Conservation (phyloP, 352 stramenopile species). For the Phytophthora ramorum region DNA sequence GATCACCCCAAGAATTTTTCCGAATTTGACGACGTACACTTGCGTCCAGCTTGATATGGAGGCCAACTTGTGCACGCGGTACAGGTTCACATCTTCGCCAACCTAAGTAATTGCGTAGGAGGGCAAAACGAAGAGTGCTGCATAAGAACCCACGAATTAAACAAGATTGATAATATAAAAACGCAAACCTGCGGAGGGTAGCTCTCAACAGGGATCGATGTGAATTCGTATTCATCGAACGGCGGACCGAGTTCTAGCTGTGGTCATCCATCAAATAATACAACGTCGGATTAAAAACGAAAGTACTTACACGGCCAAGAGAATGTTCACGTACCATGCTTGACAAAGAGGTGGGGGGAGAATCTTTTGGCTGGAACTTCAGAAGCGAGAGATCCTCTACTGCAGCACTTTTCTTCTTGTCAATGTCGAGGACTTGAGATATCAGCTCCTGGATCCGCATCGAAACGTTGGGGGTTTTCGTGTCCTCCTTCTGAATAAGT, state of each 20-base stretch:
- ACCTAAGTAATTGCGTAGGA: constrained; percentile 35
- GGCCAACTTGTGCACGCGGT: constrained; percentile 74
- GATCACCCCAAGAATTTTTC: constrained; percentile 70
- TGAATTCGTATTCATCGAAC: constrained; percentile 67
- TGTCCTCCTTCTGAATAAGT: constrained; percentile 49
- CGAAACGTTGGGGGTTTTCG: constrained; percentile 64
- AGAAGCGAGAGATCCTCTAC: constrained; percentile 77
- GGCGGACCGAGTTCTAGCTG: constrained; percentile 77
- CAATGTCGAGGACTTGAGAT: constrained; percentile 66
- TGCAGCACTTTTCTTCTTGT: constrained; percentile 65
- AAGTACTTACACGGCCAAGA: neutral
- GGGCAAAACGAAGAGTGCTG: neutral
- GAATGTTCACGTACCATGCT: constrained; percentile 45
- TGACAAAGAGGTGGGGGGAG: constrained; percentile 39
- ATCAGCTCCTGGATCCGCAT: constrained; percentile 73
- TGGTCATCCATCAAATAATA: neutral
- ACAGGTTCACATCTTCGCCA: constrained; percentile 72
- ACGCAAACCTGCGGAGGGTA: constrained; percentile 69
- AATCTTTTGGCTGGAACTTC: constrained; percentile 70
- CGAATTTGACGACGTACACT: constrained; percentile 79
- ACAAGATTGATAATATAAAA: too few relatives aligned
- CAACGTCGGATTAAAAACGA: too few relatives aligned
- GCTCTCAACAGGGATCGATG: constrained; percentile 76
- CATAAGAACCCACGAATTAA: too few relatives aligned
- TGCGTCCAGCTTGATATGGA: constrained; percentile 88